A percentile compares a stretch with the other conserved stretches of the same genome.
Conservation (phyloP, 1,284 basidiomycete species). For the Boletus smithii region DNA sequence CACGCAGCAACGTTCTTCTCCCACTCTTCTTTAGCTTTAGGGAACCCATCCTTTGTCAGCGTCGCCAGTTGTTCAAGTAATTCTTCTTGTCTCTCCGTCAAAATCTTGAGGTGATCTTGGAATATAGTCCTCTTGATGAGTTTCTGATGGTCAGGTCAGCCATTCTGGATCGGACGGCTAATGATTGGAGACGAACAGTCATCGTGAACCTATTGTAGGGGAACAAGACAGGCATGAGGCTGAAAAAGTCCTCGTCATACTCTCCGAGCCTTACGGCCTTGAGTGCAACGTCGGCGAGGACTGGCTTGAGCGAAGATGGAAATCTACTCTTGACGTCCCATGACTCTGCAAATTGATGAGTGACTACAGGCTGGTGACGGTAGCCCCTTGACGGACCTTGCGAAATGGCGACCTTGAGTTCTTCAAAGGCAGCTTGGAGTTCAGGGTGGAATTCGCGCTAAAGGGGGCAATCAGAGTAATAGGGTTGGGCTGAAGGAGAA, state of each 20-base stretch:
- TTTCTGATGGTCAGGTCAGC: constrained; percentile 49
- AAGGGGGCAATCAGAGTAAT: background rate
- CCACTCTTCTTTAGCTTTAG: constrained; percentile 70
- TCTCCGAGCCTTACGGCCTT: constrained; percentile 81
- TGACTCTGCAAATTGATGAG: constrained; percentile 40
- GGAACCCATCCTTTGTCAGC: constrained; percentile 61
- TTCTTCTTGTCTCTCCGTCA: constrained; percentile 61
- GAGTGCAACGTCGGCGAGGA: constrained; percentile 68
- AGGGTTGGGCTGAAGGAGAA: background rate
- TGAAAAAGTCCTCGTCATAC: constrained; percentile 91
- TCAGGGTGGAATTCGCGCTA: constrained; percentile 65
- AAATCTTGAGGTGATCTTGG: constrained; percentile 59
- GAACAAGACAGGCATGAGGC: constrained; percentile 81
- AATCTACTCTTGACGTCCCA: constrained; percentile 86
- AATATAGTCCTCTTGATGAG: constrained; percentile 79
- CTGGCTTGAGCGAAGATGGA: constrained; percentile 75
- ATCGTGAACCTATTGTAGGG: constrained; percentile 93
- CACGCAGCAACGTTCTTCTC: constrained; percentile 61
- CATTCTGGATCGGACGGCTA: background rate
- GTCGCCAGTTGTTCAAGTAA: constrained; percentile 56
- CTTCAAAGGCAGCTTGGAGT: constrained; percentile 60
- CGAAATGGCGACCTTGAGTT: constrained; percentile 59
- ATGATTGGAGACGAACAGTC: constrained; percentile 48
- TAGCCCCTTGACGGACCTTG: constrained; percentile 40
- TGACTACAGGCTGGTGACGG: background rate